Conservation (phyloP, 805 yeast genomes). For the Kodamaea fukazawae region DNA sequence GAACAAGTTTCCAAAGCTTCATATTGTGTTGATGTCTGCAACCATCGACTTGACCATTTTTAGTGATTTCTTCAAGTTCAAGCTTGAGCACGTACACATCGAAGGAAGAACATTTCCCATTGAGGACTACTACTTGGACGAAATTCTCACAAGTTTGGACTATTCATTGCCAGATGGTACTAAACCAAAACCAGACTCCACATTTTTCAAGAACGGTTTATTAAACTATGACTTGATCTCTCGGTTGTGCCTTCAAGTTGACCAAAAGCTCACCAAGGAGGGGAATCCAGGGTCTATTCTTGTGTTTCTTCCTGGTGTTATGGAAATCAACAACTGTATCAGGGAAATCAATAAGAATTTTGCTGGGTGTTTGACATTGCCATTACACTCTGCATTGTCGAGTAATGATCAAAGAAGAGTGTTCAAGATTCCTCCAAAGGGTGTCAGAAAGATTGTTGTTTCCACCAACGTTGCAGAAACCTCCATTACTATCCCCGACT, state of each 20-base stretch:
- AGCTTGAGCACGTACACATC: slow-evolving; percentile 68
- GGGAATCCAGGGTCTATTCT: slow-evolving; percentile 68
- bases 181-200: slow-evolving; percentile 62
- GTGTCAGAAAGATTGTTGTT: slow-evolving; percentile 72
- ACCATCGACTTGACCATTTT: slow-evolving; percentile 76
- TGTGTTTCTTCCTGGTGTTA: slow-evolving; percentile 85
- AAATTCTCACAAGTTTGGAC: slow-evolving; percentile 54
- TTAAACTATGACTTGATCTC: slow-evolving; percentile 74
- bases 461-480: slow-evolving; percentile 97
- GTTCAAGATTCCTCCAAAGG: slow-evolving; percentile 53
- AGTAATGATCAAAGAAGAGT: slow-evolving; percentile 81
- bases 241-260: slow-evolving; percentile 51
- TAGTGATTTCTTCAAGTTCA: slow-evolving; percentile 56
- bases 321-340: slow-evolving; percentile 73
- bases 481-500: slow-evolving; percentile 93
- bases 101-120: slow-evolving; percentile 95
- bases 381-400: slow-evolving; percentile 84
- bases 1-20: slow-evolving; percentile 50
- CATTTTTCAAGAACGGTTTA: slow-evolving; percentile 61
- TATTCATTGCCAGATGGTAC: slow-evolving; percentile 51
- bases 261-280: slow-evolving; percentile 43
- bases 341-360: slow-evolving; percentile 28
- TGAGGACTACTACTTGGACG: slow-evolving; percentile 68
- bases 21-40: slow-evolving; percentile 87
- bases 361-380: slow-evolving; percentile 47